Base-by-base conservation (phyloP, 768 basidiomycete genomes). In the Russula brevipes region DNA sequence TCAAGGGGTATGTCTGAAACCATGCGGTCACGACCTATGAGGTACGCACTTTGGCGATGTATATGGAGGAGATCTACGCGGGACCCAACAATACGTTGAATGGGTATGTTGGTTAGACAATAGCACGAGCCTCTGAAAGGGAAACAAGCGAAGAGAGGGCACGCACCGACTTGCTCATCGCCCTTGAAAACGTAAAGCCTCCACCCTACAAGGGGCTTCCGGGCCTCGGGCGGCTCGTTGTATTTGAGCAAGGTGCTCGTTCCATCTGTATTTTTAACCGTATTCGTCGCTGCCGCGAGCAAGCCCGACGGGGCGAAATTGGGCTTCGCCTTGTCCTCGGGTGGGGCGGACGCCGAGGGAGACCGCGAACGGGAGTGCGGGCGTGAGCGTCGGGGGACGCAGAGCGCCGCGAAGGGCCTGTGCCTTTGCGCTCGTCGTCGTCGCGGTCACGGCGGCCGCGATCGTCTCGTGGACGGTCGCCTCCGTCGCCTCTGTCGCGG, bases 111-210 rank as follows among this genome's bases (percentile, higher is more conserved):
- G 17, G 24, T 42, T 12, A 12, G 30, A 44, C 24, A 44, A 17
- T 17, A 59, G 19, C 50, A 12, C 39, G 19, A 24, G 38, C 17
- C 24, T 39, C 16, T 9, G 17, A 36, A 50, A 41, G 10, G 12
- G 24, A 30, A 12, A 5, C 17, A 11, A n/a, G 7, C 49, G 10
- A 33, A 30, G 33, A 5, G 6, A 5, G 10, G 8, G n/a, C 5
- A 78, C 91, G 73, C 72, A 96, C 96, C 95, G 54, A 87, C 79
- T 80, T 98, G 90, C 69, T 97, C 94, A 57, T 81, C 83, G 24
- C 91, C 96, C 76, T 98, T 98, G 82, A 98, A 99, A 39, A 98
- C 95, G 71, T 98, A 99, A 65, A 99, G 72, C 72, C 97, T 81
- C 97, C 97, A 98, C 17, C 91, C 89, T 39, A 89, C 74, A 5